These are phyloP conservation scores for Piloderma croceum DNA, from an alignment of 768 basidiomycete genomes.

Conservation along the genomic window DNA sequence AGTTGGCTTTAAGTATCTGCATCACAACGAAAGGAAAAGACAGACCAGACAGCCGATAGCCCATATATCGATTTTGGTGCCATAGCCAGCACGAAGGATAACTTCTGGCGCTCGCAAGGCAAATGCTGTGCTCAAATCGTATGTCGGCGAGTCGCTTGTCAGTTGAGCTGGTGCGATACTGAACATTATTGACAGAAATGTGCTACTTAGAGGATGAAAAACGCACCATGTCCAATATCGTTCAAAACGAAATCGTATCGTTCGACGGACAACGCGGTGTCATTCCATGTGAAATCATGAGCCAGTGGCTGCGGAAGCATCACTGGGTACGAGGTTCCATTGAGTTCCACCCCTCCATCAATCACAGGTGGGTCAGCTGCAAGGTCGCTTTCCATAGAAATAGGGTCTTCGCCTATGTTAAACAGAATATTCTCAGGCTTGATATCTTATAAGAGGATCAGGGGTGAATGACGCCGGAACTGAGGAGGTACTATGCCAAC, in stretches of 20 bases:
- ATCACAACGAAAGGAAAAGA: too few species aligned
- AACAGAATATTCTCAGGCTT: conserved; percentile 25
- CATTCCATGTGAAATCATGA: conserved; percentile 11
- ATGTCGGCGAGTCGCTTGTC: conserved; percentile 15
- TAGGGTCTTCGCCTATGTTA: conserved; percentile 7
- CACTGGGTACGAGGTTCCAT: too few species aligned
- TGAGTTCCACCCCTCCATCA: conserved; percentile 7
- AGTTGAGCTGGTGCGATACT: too few species aligned
- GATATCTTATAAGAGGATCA: conserved; percentile 12
- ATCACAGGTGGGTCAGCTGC: conserved; percentile 1
- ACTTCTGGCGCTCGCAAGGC: conserved; percentile 27
- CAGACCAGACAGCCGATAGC: conserved; percentile 25
- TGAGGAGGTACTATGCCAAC: conserved; percentile 4
- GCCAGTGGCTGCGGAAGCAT: conserved; percentile 15
- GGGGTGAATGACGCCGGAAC: background rate
- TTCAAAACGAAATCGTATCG: conserved; percentile 6
- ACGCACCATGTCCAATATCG: conserved; percentile 6
- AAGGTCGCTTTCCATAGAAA: conserved; percentile 8
- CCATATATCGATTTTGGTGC: conserved; percentile 24
- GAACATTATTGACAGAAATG: too few species aligned
- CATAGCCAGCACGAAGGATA: conserved; percentile 17
- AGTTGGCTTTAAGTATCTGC: too few species aligned
- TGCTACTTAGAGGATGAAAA: too few species aligned
- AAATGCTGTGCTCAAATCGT: conserved; percentile 12
- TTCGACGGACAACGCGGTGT: conserved; percentile 11